A percentile compares a stretch with the other conserved stretches of the same genome.
These are phyloP conservation scores for Magnolia changhungtana DNA, from an alignment of 164 flowering plant species.

Conservation along the genomic window DNA sequence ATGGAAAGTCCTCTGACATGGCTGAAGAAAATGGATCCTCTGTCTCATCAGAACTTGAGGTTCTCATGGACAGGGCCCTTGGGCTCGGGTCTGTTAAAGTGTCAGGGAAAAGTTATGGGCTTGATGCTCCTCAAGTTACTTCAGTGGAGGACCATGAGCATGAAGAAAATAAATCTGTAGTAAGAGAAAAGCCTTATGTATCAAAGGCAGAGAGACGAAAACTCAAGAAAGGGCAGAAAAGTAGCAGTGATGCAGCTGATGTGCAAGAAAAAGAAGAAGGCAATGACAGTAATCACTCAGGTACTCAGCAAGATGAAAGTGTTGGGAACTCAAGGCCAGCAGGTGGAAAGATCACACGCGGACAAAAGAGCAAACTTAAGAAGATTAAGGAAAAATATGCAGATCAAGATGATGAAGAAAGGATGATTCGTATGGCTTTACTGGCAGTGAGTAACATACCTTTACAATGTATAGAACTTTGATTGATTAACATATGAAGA, in stretches of 20 bases:
- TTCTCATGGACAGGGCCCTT: conserved; percentile 86
- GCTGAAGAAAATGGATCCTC: conserved; percentile 24
- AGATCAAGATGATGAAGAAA: conserved; percentile 94
- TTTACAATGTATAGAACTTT: conserved; percentile 1
- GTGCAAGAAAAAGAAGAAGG: conserved; percentile 34
- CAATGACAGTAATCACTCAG: conserved; percentile 23
- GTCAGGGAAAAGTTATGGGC: conserved; percentile 33
- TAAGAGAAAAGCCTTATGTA: conserved; percentile 65
- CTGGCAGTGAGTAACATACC: conserved; percentile 64
- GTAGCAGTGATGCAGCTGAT: conserved; percentile 16
- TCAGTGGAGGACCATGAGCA: conserved; percentile 27
- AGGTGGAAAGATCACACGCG: conserved; percentile 68
- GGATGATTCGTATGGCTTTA: conserved; percentile 80
- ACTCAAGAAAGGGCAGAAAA: conserved; percentile 68
- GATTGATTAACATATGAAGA: not conserved
- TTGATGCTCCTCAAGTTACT: conserved; percentile 34
- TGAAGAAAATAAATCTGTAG: conserved; percentile 37
- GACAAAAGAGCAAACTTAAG: conserved; percentile 84
- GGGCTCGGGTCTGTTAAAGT: conserved; percentile 67
- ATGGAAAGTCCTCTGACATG: conserved; percentile 17
- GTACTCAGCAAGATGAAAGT: conserved; percentile 29
- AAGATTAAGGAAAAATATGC: conserved; percentile 93
- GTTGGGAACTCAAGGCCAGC: conserved; percentile 31
- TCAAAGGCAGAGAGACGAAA: conserved; percentile 91
- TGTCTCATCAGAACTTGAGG: conserved; percentile 59